Evolutionary conservation across 176 grass and related monocot genomes (phyloP).

Genomic region (Melocanna baccifera): DNA sequence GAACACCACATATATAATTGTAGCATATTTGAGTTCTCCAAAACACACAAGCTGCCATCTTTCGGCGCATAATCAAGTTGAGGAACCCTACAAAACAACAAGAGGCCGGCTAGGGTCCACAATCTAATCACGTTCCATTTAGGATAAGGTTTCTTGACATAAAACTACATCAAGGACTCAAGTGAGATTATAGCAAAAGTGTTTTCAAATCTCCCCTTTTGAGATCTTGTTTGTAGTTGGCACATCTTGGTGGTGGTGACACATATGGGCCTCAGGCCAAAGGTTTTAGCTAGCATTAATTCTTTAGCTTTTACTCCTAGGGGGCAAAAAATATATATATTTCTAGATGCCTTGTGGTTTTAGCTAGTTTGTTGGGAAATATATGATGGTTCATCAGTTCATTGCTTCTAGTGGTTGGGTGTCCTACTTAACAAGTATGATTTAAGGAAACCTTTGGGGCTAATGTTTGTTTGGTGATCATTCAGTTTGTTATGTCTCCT

Average conservation of each 20-base stretch:
- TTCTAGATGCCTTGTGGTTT: slow-evolving; percentile 42
- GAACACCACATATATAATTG: slow-evolving; percentile 27
- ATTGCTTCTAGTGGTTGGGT: slow-evolving; percentile 39
- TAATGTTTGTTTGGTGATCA: slow-evolving; percentile 43
- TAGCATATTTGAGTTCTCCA: slow-evolving; percentile 46
- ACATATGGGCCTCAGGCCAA: slow-evolving; percentile 45
- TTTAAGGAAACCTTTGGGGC: slow-evolving; percentile 40
- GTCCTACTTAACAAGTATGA: slow-evolving; percentile 36
- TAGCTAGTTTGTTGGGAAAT: slow-evolving; percentile 45
- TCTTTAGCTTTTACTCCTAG: slow-evolving; percentile 52
- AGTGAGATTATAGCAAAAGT: slow-evolving; percentile 64
- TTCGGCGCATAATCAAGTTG: slow-evolving; percentile 54
- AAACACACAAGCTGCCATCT: slow-evolving; percentile 46
- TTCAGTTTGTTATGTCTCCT: slow-evolving; percentile 57
- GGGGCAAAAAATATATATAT: background rate
- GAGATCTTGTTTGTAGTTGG: slow-evolving; percentile 79
- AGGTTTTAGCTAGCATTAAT: slow-evolving; percentile 40
- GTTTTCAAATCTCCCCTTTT: slow-evolving; percentile 67
- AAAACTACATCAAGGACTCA: slow-evolving; percentile 49
- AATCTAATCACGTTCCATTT: slow-evolving; percentile 59
- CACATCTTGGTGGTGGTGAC: slow-evolving; percentile 69
- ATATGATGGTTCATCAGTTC: slow-evolving; percentile 51
- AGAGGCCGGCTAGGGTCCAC: slow-evolving; percentile 21
- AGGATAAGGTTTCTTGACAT: slow-evolving; percentile 60
- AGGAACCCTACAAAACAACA: slow-evolving; percentile 39